A percentile compares a stretch with the other conserved stretches of the same genome.
phyloP scores from a whole-genome alignment of 2,329 filamentous ascomycete genomes.

The Epichloe gansuensis region DNA sequence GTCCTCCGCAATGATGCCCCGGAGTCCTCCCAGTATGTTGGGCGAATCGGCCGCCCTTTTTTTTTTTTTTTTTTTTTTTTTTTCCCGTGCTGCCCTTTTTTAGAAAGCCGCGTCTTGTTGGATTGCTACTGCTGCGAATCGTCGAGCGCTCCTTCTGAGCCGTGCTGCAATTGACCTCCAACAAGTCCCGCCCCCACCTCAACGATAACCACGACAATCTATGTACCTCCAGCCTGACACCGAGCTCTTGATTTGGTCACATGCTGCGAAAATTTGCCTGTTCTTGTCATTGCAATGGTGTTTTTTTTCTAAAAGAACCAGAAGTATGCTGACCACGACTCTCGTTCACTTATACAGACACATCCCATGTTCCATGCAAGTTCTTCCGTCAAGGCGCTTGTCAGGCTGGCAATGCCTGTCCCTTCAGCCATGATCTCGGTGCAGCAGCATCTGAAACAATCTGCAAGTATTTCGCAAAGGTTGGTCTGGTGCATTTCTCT shows the following conservation, averaged over 20 bases:
- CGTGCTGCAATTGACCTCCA: neutral
- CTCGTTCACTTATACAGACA: slow-evolving; percentile 44
- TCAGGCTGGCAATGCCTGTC: slow-evolving; percentile 90
- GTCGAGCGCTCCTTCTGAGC: neutral
- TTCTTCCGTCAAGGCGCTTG: slow-evolving; percentile 96
- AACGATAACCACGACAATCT: neutral
- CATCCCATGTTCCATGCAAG: slow-evolving; percentile 96
- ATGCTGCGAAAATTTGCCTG: too few relatives aligned
- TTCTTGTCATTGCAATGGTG: too few relatives aligned
- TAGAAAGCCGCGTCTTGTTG: neutral
- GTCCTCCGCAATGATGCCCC: slow-evolving; percentile 24
- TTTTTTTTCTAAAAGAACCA: neutral
- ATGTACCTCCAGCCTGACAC: neutral
- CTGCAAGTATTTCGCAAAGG: slow-evolving; percentile 99
- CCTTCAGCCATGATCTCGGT: slow-evolving; percentile 89
- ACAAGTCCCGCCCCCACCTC: slow-evolving; percentile 6
- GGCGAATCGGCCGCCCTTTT: neutral
- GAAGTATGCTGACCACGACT: neutral
- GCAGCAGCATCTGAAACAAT: slow-evolving; percentile 69
- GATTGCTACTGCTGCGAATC: neutral
- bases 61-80: neutral
- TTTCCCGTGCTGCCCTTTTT: neutral
- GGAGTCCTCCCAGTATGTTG: slow-evolving; percentile 45
- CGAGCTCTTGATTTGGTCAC: too few relatives aligned
- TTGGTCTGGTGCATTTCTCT: slow-evolving; percentile 27